Evolutionary conservation across 2,329 filamentous ascomycete species (phyloP), one percentile per base, ranked within the genome.

Genomic region (Malbranchea zuffiana): DNA sequence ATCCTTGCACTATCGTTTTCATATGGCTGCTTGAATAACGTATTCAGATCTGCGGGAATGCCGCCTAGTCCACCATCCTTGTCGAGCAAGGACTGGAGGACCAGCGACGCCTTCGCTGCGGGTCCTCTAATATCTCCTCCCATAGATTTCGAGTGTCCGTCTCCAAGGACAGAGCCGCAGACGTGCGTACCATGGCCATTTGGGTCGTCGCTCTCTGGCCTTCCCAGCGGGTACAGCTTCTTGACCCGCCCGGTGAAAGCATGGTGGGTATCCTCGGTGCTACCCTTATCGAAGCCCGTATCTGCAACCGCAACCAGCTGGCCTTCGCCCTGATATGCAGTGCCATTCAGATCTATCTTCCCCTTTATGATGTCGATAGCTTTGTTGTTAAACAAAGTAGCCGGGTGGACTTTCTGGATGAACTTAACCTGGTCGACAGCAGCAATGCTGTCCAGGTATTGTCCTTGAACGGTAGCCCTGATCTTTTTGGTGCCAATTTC

Each of bases 151-250:
- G 42, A 37, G 3, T 24, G 10, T 10, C 46, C 46, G 17, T 44
- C 39, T 12, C 49, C 49, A 13, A 51, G 43, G 10, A 45, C 43
- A 6, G 46, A 50, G 10, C 43, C 47, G 21, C 44, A 43, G 8
- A 51, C 49, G 29, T 51, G 47, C 2, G 49, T 50, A 12, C 49
- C 49, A 27, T 51, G 49, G 3, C 46, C 49, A 18, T 44, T 35
- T 6, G 43, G 36, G 18, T 48, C 43, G 21, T 47, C 43, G 6
- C 37, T 10, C 15, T 30, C 35, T 8, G 29, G 15, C 3, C 40
- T 32, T 21, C 45, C 42, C 12, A 44, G 35, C 11, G 40, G 35
- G 24, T 43, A 44, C 7, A 44, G 32, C 3, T 43, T 32, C 31
- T 47, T 42, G 15, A 49, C 40, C 7, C 47, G 42, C 10, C 42